Percentiles rank a stretch among this genome's conserved stretches.
Conservation (phyloP, 352 stramenopile genomes). For the Lagenidium giganteum region DNA sequence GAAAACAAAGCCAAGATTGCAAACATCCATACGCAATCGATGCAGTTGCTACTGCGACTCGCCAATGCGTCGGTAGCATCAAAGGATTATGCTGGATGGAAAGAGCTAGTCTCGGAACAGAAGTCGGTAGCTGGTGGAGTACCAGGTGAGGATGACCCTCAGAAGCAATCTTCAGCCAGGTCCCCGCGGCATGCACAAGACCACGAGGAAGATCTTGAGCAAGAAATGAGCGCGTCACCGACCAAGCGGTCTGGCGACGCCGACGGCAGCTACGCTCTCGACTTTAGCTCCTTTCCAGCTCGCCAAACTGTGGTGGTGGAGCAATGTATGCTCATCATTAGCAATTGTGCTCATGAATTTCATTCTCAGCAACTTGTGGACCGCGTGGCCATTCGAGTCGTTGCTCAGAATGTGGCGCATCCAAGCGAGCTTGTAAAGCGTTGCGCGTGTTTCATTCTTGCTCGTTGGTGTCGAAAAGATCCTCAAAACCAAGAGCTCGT, state of each 20-base stretch:
- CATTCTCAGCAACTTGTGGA: slow-evolving; percentile 32
- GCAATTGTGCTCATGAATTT: slow-evolving; percentile 57
- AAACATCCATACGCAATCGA: slow-evolving; percentile 20
- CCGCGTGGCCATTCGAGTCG: slow-evolving; percentile 44
- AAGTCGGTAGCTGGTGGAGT: no score
- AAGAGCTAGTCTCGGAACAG: no score
- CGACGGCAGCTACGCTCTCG: slow-evolving; percentile 20
- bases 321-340: slow-evolving; percentile 59
- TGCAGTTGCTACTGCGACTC: slow-evolving; percentile 44
- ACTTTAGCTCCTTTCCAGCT: slow-evolving; percentile 56
- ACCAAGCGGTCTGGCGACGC: no score
- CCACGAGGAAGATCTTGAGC: not conserved
- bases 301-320: slow-evolving; percentile 56
- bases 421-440: slow-evolving; percentile 65
- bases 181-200: not conserved
- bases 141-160: no score
- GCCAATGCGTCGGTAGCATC: slow-evolving; percentile 29
- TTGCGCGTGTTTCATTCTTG: slow-evolving; percentile 64
- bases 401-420: slow-evolving; percentile 48
- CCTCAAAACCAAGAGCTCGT: slow-evolving; percentile 35
- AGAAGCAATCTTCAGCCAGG: no score
- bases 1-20: slow-evolving; percentile 43
- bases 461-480: slow-evolving; percentile 57
- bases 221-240: no score
- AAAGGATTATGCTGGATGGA: slow-evolving; percentile 54